Evolutionary conservation across 2,329 filamentous ascomycete genomes (phyloP).

Genomic region (Colletotrichum coccodes): DNA sequence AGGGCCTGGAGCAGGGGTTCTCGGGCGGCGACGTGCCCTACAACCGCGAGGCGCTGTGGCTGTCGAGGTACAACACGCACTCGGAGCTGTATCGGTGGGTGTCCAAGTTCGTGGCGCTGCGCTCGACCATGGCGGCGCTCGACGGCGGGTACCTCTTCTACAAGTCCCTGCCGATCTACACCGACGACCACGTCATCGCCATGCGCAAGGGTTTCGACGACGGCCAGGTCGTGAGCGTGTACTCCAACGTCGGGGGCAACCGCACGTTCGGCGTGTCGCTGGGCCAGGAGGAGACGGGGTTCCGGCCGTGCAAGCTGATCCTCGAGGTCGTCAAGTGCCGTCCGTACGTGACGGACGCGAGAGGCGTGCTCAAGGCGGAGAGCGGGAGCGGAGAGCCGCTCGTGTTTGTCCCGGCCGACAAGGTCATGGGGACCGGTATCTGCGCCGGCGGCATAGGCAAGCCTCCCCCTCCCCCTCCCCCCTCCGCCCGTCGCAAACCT

Average conservation of each 20-base stretch:
- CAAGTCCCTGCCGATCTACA: constrained; percentile 18
- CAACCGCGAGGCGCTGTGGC: constrained; percentile 69
- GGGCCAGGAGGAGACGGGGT: constrained; percentile 15
- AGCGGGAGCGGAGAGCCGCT: constrained; percentile 27
- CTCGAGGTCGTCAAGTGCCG: constrained; percentile 29
- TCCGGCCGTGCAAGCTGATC: constrained; percentile 24
- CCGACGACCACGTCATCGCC: constrained; percentile 12
- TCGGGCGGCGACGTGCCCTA: constrained; percentile 56
- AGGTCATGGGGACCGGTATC: constrained; percentile 28
- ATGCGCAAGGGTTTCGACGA: constrained; percentile 30
- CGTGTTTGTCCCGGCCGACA: constrained; percentile 29
- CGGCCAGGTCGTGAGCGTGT: constrained; percentile 27
- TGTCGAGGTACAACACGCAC: constrained; percentile 57
- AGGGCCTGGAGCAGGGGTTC: constrained; percentile 73
- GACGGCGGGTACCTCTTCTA: constrained; percentile 27
- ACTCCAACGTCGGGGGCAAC: constrained; percentile 29
- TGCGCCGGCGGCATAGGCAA: constrained; percentile 30
- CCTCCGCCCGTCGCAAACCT: constrained; percentile 9
- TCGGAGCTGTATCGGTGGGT: constrained; percentile 55
- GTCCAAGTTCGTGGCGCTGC: constrained; percentile 19
- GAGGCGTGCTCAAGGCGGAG: constrained; percentile 19
- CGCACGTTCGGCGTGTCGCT: constrained; percentile 16
- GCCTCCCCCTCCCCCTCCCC: constrained; percentile 22
- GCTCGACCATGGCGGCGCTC: constrained; percentile 18
- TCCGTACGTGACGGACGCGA: constrained; percentile 23